A percentile compares a stretch with the other conserved stretches of the same genome.
phyloP scores from a whole-genome alignment of 2,329 filamentous ascomycete species.

The Fusarium citri region DNA sequence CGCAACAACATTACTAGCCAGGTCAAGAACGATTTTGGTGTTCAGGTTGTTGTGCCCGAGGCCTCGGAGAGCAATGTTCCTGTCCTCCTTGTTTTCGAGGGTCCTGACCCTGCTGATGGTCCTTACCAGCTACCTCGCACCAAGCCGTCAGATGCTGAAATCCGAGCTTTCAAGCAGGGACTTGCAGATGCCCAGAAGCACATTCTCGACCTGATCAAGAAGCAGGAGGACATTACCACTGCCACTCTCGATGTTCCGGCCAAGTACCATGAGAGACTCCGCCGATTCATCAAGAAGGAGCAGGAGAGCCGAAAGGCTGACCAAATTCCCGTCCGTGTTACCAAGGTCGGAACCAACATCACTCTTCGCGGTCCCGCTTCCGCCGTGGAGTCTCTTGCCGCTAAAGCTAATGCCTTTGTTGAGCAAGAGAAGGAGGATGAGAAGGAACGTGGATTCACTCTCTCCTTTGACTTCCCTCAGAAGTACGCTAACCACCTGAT shows the following conservation, averaged over 20 bases:
- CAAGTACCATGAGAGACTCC: conserved; percentile 73
- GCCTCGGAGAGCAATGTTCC: conserved; percentile 68
- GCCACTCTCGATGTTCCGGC: conserved; percentile 67
- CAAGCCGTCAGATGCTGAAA: conserved; percentile 63
- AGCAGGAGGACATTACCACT: conserved; percentile 67
- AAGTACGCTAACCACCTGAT: conserved; percentile 91
- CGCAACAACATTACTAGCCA: conserved; percentile 71
- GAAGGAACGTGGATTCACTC: conserved; percentile 88
- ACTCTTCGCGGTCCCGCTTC: conserved; percentile 81
- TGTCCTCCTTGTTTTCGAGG: conserved; percentile 81
- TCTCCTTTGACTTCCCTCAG: conserved; percentile 92
- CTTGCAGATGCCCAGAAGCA: conserved; percentile 68
- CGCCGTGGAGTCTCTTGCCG: conserved; percentile 76
- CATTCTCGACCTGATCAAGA: conserved; percentile 67
- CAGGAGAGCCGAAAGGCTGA: conserved; percentile 67
- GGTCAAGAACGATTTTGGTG: conserved; percentile 76
- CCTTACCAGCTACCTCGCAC: conserved; percentile 67
- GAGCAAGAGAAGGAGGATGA: conserved; percentile 92
- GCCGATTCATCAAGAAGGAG: conserved; percentile 73
- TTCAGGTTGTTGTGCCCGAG: conserved; percentile 79
- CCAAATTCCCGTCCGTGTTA: conserved; percentile 71
- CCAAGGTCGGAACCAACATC: conserved; percentile 69
- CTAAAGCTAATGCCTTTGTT: conserved; percentile 82
- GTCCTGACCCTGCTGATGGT: conserved; percentile 60
- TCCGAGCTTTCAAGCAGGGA: conserved; percentile 65